These are phyloP conservation scores for Hortaea werneckii DNA, from an alignment of 2,329 filamentous ascomycete species.

Conservation along the genomic window DNA sequence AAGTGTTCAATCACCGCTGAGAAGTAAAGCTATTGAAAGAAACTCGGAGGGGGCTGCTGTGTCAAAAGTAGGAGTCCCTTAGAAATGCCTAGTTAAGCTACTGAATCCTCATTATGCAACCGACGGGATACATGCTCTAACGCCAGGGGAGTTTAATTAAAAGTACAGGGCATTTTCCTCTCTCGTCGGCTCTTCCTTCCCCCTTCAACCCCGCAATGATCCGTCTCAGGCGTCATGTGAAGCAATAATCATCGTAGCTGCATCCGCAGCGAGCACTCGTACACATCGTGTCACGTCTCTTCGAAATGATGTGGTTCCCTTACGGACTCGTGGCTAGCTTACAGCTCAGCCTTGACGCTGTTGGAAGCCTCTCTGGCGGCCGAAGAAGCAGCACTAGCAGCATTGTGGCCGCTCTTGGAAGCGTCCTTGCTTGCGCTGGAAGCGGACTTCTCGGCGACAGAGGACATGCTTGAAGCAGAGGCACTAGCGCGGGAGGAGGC, in stretches of 20 bases:
- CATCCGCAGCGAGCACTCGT: not conserved
- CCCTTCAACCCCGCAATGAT: too few species aligned
- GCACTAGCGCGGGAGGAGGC: constrained; percentile 24
- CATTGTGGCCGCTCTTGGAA: constrained; percentile 9
- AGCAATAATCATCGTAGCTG: not conserved
- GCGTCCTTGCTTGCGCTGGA: constrained; percentile 16
- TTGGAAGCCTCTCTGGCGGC: constrained; percentile 2
- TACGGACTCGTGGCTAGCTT: not conserved
- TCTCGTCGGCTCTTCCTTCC: too few species aligned
- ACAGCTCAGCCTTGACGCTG: constrained; percentile 5
- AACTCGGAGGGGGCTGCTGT: too few species aligned
- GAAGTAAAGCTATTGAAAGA: too few species aligned
- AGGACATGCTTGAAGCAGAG: constrained; percentile 14
- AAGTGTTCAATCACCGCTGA: too few species aligned
- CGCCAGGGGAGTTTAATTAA: too few species aligned
- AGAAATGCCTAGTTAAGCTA: too few species aligned
- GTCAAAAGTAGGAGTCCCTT: too few species aligned
- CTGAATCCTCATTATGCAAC: too few species aligned
- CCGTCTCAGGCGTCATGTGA: not conserved
- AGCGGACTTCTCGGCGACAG: constrained; percentile 17
- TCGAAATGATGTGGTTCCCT: not conserved
- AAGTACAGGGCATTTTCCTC: too few species aligned
- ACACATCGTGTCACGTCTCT: not conserved
- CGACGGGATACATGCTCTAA: too few species aligned
- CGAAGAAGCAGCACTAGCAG: constrained; percentile 1